Base-by-base conservation (phyloP, 257 asterid species). In the Pogostemon cablin region DNA sequence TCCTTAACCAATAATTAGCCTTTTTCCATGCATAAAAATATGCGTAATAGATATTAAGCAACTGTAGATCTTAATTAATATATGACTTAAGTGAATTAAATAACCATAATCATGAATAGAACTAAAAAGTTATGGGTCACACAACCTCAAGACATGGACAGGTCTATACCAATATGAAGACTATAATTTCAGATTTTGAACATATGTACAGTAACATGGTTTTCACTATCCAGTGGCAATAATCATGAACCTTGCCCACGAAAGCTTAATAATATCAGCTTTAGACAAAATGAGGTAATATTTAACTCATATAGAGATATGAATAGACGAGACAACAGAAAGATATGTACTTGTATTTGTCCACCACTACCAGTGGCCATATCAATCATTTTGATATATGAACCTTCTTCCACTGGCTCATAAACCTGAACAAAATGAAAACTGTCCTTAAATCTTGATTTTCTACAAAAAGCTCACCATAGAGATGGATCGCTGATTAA, bases 321-420 rank as follows among this genome's bases (percentile, higher is more conserved):
- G 57, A 58, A 49, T 35, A 50, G 55, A 54, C n/a, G 20, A 2
- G n/a, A 52, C 50, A 56, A 40, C 62, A 41, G 39, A 72, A 47
- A 7, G 66, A 65, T 63, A 46, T 69, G 65, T 83, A 89, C 99
- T 77, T 95, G 99, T 78, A 91, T 89, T 84, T 91, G 99, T 78
- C 99, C 99, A 71, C 99, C 98, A 47, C 88, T 79, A 78, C 99
- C 99, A 75, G 88, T 91, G 84, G 89, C 97, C 96, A 89, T 95
- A 77, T 95, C 99, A 81, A 91, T 95, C 96, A 91, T 91, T 78
- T 95, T 95, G 71, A 95, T 91, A 74, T 95, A 95, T 78, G 99
- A 95, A 49, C 99, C 99, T 84, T 95, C 99, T 77, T 95, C 96
- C 40, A 95, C 99, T 3, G 99, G 90, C 81, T 95, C 98, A 81